Evolutionary conservation across 208 protist species (phyloP), one percentile per base, ranked within the genome.

Genomic region (Vickermania spadyakhi): DNA sequence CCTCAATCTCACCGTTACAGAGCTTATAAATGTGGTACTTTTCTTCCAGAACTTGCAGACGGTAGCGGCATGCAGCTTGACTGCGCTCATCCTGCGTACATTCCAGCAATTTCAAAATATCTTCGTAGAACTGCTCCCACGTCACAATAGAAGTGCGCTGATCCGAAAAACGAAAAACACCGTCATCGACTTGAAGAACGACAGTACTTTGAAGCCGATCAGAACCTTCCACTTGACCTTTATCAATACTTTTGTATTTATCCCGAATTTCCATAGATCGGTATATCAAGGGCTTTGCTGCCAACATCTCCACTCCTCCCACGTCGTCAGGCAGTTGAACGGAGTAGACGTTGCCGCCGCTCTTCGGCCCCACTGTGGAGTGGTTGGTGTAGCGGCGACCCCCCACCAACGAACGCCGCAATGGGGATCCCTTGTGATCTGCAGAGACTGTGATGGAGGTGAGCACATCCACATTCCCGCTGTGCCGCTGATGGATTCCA

Each of bases 21-120:
- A 96, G 70, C 5, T 81, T 86, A 70, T 98, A 94, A 25, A 98
- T 65, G 28, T 94, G 86, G 66, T 90, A 97, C 75, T 96, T 96
- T 42, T 94, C 81, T 62, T 97, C 93, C 27, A 98, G 65, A 7
- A 97, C 71, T 41, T 94, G 64, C 0, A 98, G 81, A 11, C 97
- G 70, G 18, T 86, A 82, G 11, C 36, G 60, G 50, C 79, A 82
- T 13, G 78, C 77, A 52, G 73, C 55, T 52, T 81, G 66, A 54
- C 81, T 87, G 29, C 45, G 36, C 2, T 76, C 74, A 56, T 89
- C 50, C 45, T 90, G 78, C 55, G 88, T 58, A 30, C 66, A 77
- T 2, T 42, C 64, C 27, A 64, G 70, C 29, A 91, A 56, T 25
- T 52, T 50, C 28, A 70, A 73, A 25, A 91, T 64, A 58, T 91